Percentiles rank a stretch among this genome's conserved stretches.
These are phyloP conservation scores for Trichophyton benhamiae DNA, from an alignment of 2,329 filamentous ascomycete species.

Conservation along the genomic window DNA sequence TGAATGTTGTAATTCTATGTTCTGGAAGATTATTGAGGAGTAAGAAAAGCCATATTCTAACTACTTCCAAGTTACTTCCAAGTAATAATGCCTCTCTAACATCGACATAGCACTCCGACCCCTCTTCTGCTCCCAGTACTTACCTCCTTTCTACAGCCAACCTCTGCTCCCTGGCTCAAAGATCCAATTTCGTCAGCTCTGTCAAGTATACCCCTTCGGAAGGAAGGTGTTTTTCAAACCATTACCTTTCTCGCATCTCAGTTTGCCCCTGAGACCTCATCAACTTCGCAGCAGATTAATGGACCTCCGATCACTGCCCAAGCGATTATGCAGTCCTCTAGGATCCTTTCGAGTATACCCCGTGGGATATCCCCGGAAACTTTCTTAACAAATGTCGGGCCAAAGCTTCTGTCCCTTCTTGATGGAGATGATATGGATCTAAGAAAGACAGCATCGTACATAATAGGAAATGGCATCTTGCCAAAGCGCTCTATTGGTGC, in stretches of 20 bases:
- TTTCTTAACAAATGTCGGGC: constrained; percentile 30
- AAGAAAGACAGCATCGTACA: constrained; percentile 31
- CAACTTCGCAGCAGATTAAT: constrained; percentile 20
- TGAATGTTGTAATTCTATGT: constrained; percentile 15
- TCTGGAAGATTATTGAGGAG: constrained; percentile 25
- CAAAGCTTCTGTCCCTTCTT: constrained; percentile 29
- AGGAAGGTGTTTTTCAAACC: constrained; percentile 31
- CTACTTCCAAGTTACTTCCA: background rate
- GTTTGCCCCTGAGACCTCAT: constrained; percentile 25
- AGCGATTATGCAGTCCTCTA: constrained; percentile 34
- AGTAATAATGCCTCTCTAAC: background rate
- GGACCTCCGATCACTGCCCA: constrained; percentile 33
- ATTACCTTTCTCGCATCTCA: constrained; percentile 33
- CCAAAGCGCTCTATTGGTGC: constrained; percentile 30
- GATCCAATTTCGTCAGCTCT: constrained; percentile 25
- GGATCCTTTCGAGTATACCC: constrained; percentile 32
- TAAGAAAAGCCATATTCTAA: constrained; percentile 16
- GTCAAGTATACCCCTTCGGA: constrained; percentile 29
- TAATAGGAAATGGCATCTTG: constrained; percentile 33
- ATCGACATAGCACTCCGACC: constrained; percentile 20
- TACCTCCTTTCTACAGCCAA: constrained; percentile 27
- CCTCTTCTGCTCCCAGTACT: constrained; percentile 25
- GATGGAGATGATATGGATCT: constrained; percentile 31
- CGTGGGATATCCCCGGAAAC: constrained; percentile 23
- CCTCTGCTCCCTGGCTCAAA: constrained; percentile 30